Conservation (phyloP, 805 yeast species). For the Brettanomyces custersianus region DNA sequence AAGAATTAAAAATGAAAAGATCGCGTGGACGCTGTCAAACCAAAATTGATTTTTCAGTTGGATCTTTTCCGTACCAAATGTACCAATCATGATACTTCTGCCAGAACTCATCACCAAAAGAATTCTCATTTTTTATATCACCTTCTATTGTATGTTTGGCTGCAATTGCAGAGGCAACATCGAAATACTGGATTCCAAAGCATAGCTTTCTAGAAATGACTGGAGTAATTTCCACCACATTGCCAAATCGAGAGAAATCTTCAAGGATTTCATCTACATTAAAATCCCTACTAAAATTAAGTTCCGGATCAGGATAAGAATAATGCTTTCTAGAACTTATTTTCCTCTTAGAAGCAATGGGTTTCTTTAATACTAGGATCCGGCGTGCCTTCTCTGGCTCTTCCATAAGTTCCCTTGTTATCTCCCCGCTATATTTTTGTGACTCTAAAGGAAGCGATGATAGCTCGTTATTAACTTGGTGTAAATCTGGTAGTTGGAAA, state of each 20-base stretch:
- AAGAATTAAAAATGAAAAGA: too few species aligned
- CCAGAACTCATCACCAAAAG: background rate
- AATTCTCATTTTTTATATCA: slow-evolving; percentile 1
- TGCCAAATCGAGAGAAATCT: slow-evolving; percentile 52
- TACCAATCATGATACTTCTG: slow-evolving; percentile 52
- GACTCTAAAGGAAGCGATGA: too few species aligned
- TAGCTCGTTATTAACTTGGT: background rate
- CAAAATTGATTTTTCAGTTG: slow-evolving; percentile 47
- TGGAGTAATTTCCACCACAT: slow-evolving; percentile 52
- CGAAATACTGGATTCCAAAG: slow-evolving; percentile 50
- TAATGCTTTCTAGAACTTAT: slow-evolving; percentile 11
- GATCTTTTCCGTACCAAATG: slow-evolving; percentile 59
- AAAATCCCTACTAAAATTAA: slow-evolving; percentile 35
- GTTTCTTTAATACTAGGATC: slow-evolving; percentile 39
- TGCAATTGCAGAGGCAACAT: slow-evolving; percentile 48
- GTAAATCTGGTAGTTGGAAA: background rate
- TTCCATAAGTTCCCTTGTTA: slow-evolving; percentile 24
- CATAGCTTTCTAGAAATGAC: slow-evolving; percentile 59
- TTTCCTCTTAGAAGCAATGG: slow-evolving; percentile 19
- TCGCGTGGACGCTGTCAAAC: slow-evolving; percentile 5
- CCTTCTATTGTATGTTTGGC: slow-evolving; percentile 41
- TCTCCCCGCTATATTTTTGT: too few species aligned
- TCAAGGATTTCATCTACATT: slow-evolving; percentile 32
- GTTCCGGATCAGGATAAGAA: slow-evolving; percentile 34
- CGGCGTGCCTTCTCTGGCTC: slow-evolving; percentile 42